Percentiles rank a stretch among this genome's conserved stretches.
Evolutionary conservation across 768 basidiomycete genomes (phyloP).

Genomic region (Lactifluus subvellereus): DNA sequence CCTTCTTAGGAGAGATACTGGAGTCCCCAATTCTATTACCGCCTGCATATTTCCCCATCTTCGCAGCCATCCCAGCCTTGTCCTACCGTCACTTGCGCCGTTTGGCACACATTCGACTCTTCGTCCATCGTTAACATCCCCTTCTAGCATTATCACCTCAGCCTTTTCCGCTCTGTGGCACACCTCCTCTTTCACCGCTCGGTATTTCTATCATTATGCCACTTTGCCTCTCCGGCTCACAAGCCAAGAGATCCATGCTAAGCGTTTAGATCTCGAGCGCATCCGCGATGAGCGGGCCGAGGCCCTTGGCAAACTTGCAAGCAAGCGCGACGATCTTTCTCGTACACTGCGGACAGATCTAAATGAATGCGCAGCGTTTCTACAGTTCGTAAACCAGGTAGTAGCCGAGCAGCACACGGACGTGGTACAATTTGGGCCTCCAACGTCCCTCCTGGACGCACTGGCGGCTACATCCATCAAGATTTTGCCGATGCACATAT

Average conservation of each 20-base stretch:
- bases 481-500: slow-evolving; percentile 22
- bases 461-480: slow-evolving; percentile 10
- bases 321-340: slow-evolving; percentile 44
- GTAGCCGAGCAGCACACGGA: slow-evolving; percentile 12
- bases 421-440: slow-evolving; percentile 3
- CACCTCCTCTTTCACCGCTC: slow-evolving; percentile 13
- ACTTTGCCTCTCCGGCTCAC: slow-evolving; percentile 56
- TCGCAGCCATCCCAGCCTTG: slow-evolving; percentile 25
- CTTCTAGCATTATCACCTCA: slow-evolving; percentile 21
- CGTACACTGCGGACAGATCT: slow-evolving; percentile 28
- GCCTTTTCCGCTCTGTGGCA: slow-evolving; percentile 12
- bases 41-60: slow-evolving; percentile 23
- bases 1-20: slow-evolving; percentile 5
- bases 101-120: slow-evolving; percentile 13
- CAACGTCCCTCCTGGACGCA: slow-evolving; percentile 1
- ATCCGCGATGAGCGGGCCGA: slow-evolving; percentile 66
- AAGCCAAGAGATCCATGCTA: slow-evolving; percentile 60
- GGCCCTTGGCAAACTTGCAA: slow-evolving; percentile 56
- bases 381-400: slow-evolving; percentile 13
- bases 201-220: slow-evolving; percentile 28
- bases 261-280: slow-evolving; percentile 51
- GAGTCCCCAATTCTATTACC: slow-evolving; percentile 7
- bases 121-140: slow-evolving; percentile 20
- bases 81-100: slow-evolving; percentile 10
- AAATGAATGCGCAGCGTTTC: slow-evolving; percentile 15